Conservation (phyloP, 345 rosid genomes). For the rapeseed (Brassica napus) region DNA sequence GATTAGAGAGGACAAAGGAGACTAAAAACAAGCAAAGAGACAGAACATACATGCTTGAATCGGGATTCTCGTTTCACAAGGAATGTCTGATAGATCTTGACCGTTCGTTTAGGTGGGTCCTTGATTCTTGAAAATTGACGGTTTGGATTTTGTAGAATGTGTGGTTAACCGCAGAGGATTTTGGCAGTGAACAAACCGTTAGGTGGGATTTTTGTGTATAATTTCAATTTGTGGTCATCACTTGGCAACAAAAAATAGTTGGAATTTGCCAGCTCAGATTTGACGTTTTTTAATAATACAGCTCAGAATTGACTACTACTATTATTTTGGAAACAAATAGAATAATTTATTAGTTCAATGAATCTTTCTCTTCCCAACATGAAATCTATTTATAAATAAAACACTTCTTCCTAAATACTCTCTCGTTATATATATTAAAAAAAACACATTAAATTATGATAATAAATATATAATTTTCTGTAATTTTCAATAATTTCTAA, state of each 20-base stretch:
- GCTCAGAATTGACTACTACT: constrained; percentile 8
- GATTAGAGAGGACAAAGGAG: constrained; percentile 29
- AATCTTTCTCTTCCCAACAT: too few species aligned
- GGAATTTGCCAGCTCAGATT: constrained; percentile 39
- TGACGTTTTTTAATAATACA: constrained; percentile 24
- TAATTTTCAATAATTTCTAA: too few species aligned
- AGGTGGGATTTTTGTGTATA: background rate
- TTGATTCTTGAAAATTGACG: background rate
- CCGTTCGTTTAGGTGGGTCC: constrained; percentile 14
- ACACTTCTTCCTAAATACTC: too few species aligned
- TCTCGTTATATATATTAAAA: too few species aligned
- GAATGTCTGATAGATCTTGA: constrained; percentile 32
- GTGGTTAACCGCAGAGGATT: constrained; percentile 3
- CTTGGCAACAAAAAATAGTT: constrained; percentile 25
- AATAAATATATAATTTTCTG: too few species aligned
- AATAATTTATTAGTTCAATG: too few species aligned
- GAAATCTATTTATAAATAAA: too few species aligned
- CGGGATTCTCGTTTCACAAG: constrained; percentile 39
- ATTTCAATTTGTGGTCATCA: background rate
- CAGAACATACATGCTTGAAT: constrained; percentile 22
- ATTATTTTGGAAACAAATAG: background rate
- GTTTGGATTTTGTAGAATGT: constrained; percentile 6
- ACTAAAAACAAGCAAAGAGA: constrained; percentile 28
- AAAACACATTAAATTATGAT: too few species aligned
- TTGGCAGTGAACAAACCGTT: background rate